Conservation (phyloP, 768 basidiomycete species). For the Termitomyces sp. region DNA sequence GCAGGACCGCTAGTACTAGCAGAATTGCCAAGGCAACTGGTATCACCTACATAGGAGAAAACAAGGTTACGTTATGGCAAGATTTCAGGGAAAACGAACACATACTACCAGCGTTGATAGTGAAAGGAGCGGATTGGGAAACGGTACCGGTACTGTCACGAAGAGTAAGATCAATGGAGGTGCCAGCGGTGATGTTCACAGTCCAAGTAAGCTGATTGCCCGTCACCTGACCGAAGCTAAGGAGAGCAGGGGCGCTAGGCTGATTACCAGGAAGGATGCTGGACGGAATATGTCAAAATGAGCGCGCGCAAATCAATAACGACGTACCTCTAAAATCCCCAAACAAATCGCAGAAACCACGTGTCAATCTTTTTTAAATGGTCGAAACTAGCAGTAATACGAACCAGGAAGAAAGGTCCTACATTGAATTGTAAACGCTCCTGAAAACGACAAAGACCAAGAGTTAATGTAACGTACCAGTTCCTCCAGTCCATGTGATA, state of each 20-base stretch:
- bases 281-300: conserved; percentile 1
- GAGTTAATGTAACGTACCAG: conserved; percentile 33
- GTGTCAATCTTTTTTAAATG: neutral
- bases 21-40: conserved; percentile 31
- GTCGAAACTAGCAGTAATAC: conserved; percentile 20
- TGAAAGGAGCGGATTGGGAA: conserved; percentile 52
- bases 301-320: neutral
- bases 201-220: conserved; percentile 50
- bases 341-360: neutral
- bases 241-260: conserved; percentile 40
- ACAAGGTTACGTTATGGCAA: neutral
- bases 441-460: neutral
- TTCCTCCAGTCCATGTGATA: conserved; percentile 56
- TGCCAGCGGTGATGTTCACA: conserved; percentile 45
- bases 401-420: conserved; percentile 68
- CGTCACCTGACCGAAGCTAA: conserved; percentile 39
- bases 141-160: conserved; percentile 55
- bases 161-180: conserved; percentile 52
- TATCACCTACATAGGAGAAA: conserved; percentile 24
- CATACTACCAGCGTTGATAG: conserved; percentile 48
- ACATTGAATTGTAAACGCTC: conserved; percentile 9
- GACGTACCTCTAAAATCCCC: conserved; percentile 34
- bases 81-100: conserved; percentile 1
- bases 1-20: conserved; percentile 1
- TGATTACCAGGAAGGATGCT: conserved; percentile 55